Evolutionary conservation across 768 basidiomycete species (phyloP).

Genomic region (Tulasnella sp.): DNA sequence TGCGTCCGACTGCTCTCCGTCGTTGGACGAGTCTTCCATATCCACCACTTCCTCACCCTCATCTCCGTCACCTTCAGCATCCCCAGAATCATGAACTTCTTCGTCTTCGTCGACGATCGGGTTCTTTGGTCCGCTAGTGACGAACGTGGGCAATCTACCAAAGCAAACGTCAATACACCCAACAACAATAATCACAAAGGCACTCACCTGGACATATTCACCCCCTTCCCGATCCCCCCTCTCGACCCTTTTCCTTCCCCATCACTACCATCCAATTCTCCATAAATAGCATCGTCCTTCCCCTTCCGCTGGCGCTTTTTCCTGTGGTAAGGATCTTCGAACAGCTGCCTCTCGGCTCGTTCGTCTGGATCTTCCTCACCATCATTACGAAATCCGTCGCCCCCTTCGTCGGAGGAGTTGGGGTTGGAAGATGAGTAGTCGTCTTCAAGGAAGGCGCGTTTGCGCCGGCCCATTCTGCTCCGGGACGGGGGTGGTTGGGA

Average conservation of each 20-base stretch:
- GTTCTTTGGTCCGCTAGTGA: constrained; percentile 32
- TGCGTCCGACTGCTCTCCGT: constrained; percentile 31
- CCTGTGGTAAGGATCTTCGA: constrained; percentile 61
- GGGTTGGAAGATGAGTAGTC: constrained; percentile 56
- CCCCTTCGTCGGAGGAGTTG: constrained; percentile 38
- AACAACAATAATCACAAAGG: constrained; percentile 12
- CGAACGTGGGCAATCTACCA: constrained; percentile 49
- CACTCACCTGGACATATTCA: constrained; percentile 51
- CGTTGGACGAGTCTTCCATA: constrained; percentile 23
- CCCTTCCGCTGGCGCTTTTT: constrained; percentile 53
- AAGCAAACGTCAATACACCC: constrained; percentile 9
- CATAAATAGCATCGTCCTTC: constrained; percentile 66
- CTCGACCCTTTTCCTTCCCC: constrained; percentile 26
- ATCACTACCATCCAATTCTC: constrained; percentile 59
- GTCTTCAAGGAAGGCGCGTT: constrained; percentile 62
- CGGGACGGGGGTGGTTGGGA: too few relatives aligned
- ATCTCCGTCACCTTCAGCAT: constrained; percentile 15
- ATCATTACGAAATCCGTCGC: constrained; percentile 34
- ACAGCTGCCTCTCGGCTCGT: constrained; percentile 61
- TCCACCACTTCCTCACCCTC: constrained; percentile 25
- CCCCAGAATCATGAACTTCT: constrained; percentile 23
- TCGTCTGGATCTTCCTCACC: constrained; percentile 44
- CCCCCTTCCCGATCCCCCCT: constrained; percentile 29
- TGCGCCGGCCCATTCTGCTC: constrained; percentile 72
- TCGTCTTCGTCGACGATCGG: constrained; percentile 32